Evolutionary conservation across 495 filamentous ascomycete genomes (phyloP), one percentile per base, ranked within the genome.

Genomic region (Hypoxylon subgilvum): DNA sequence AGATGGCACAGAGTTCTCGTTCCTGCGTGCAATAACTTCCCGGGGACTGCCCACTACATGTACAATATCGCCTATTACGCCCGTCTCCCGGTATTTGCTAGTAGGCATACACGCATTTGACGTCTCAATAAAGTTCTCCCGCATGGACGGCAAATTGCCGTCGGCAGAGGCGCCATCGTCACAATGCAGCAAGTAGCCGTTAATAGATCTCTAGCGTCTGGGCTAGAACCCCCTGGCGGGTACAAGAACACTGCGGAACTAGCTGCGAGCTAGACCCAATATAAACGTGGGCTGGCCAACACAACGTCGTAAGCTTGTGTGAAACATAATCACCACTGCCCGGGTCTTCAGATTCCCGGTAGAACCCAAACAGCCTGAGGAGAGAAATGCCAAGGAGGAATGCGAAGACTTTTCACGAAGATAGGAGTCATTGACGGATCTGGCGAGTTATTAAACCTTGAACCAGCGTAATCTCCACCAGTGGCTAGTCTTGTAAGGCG

Each of bases 391-490:
- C 23, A 27, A n/a, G n/a, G n/a, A 36, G 17, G 43, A 31, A 34
- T 31, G 22, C 32, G 14, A 35, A 35, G 25, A 34, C 21, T 45
- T 34, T 36, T 38, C 50, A 45, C 32, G 17, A 55, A 61, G 30
- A 51, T 36, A 50, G 27, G 45, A 39, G 51, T 40, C 23, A n/a
- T 27, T 25, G 40, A 13, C 32, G 22, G 21, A 40, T 56, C 23
- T 35, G 18, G 27, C 14, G 43, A 53, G 35, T 52, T 48, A 32
- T 53, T 44, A 31, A 62, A 32, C 13, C n/a, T 53, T 44, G 38
- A 62, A 32, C 13, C n/a, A 55, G 44, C 22, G 6, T 27, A 62
- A 62, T 56, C 52, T 62, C 53, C 47, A 45, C 44, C n/a, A 51
- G 42, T 54, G 32, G 27, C 28, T 58, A 46, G 49, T 42, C 14